A percentile compares a stretch with the other conserved stretches of the same genome.
Conservation (phyloP, 176 grass and related monocot species). For the Musa troglodytarum region DNA sequence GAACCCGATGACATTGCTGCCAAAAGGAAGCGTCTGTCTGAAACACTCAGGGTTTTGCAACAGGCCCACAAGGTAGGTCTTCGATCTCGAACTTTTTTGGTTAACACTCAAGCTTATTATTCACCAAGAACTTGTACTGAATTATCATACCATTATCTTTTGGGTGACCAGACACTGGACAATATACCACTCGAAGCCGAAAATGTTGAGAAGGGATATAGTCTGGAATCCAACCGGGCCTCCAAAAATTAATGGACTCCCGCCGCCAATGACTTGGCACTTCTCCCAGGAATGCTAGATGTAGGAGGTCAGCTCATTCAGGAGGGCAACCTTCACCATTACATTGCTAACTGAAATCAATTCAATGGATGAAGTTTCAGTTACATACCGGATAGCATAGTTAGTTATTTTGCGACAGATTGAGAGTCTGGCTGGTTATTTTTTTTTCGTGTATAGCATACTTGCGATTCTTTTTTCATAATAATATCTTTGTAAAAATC, state of each 20-base stretch:
- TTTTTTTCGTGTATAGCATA: neutral
- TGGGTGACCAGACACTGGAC: constrained; percentile 63
- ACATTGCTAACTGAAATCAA: constrained; percentile 22
- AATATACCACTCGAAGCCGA: constrained; percentile 93
- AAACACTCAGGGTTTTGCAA: constrained; percentile 75
- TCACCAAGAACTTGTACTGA: neutral
- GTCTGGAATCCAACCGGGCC: constrained; percentile 53
- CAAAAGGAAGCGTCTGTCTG: constrained; percentile 75
- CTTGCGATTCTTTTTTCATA: neutral
- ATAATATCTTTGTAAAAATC: neutral
- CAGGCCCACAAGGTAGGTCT: constrained; percentile 89
- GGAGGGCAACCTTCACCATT: constrained; percentile 53
- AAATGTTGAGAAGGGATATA: constrained; percentile 82
- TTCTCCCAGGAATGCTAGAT: constrained; percentile 47
- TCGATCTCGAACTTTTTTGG: neutral
- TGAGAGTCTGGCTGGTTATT: neutral
- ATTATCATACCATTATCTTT: neutral
- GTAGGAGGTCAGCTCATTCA: constrained; percentile 46
- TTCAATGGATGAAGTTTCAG: constrained; percentile 8
- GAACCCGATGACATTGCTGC: constrained; percentile 83
- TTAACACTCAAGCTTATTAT: constrained; percentile 9
- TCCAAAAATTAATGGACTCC: constrained; percentile 46
- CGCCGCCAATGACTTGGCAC: constrained; percentile 29
- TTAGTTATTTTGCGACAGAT: neutral
- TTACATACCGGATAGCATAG: neutral